phyloP scores from a whole-genome alignment of 1,284 basidiomycete genomes.

The Stereum hirsutum region DNA sequence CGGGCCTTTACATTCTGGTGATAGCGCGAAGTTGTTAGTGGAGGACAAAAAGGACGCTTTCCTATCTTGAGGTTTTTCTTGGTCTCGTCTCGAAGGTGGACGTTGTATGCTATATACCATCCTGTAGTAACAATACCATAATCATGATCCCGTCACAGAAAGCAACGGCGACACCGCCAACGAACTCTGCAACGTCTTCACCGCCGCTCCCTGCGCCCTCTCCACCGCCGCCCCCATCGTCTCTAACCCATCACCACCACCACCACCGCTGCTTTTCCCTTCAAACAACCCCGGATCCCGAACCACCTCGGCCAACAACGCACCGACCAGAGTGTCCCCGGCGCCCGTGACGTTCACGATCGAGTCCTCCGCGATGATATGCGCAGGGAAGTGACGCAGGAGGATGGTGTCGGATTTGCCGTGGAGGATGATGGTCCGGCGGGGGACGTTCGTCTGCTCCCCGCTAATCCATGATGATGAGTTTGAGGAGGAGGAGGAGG shows the following conservation, averaged over 20 bases:
- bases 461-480: constrained; percentile 40
- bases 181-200: constrained; percentile 51
- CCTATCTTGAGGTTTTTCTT: too few relatives aligned
- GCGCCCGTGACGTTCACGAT: constrained; percentile 81
- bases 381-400: constrained; percentile 64
- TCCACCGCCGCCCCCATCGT: constrained; percentile 33
- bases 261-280: constrained; percentile 29
- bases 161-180: constrained; percentile 58
- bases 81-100: too few relatives aligned
- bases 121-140: constrained; percentile 2
- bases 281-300: constrained; percentile 34
- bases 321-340: constrained; percentile 83
- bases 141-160: constrained; percentile 22
- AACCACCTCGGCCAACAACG: constrained; percentile 51
- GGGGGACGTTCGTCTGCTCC: constrained; percentile 34
- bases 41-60: too few relatives aligned
- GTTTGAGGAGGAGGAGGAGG: constrained; percentile 26
- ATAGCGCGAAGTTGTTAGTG: too few relatives aligned
- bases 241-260: constrained; percentile 31
- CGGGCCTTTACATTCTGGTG: constrained; percentile 46
- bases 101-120: too few relatives aligned
- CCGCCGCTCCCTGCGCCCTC: constrained; percentile 55
- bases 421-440: constrained; percentile 43
- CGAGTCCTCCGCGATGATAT: constrained; percentile 29
- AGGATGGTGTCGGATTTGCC: constrained; percentile 41